Percentiles rank a stretch among this genome's conserved stretches.
Evolutionary conservation across 148 eudicot genomes (phyloP).

Genomic region (Pharnaceum exiguum): DNA sequence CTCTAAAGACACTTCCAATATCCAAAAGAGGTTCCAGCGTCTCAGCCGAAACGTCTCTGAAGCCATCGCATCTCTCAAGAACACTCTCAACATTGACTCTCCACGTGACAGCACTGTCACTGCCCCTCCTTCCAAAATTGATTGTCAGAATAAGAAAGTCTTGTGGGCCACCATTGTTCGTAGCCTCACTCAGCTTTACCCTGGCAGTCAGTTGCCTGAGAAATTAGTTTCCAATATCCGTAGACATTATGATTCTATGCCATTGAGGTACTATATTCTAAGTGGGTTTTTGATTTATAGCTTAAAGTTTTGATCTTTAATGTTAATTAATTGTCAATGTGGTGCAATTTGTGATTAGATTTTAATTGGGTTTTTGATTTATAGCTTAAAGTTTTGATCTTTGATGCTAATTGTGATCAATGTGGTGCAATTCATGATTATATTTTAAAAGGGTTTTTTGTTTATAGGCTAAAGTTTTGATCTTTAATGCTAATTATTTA

Average conservation of each 20-base stretch:
- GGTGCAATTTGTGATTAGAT: no score
- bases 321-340: neutral
- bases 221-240: conserved; percentile 81
- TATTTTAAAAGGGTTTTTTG: neutral
- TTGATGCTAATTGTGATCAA: neutral
- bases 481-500: neutral
- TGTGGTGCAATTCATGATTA: no score
- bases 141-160: conserved; percentile 44
- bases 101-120: conserved; percentile 49
- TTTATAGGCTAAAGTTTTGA: neutral
- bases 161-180: conserved; percentile 83
- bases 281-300: neutral
- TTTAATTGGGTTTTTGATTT: neutral
- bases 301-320: neutral
- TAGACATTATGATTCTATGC: conserved; percentile 86
- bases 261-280: conserved; percentile 45
- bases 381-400: neutral
- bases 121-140: conserved; percentile 39
- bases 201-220: conserved; percentile 95
- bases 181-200: conserved; percentile 84
- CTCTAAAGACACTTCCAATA: conserved; percentile 40
- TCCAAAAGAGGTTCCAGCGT: conserved; percentile 79
- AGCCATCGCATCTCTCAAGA: conserved; percentile 80
- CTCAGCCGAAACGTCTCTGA: conserved; percentile 77
- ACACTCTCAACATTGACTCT: conserved; percentile 70